phyloP scores from a whole-genome alignment of 148 eudicot genomes.

The Cornus florida region DNA sequence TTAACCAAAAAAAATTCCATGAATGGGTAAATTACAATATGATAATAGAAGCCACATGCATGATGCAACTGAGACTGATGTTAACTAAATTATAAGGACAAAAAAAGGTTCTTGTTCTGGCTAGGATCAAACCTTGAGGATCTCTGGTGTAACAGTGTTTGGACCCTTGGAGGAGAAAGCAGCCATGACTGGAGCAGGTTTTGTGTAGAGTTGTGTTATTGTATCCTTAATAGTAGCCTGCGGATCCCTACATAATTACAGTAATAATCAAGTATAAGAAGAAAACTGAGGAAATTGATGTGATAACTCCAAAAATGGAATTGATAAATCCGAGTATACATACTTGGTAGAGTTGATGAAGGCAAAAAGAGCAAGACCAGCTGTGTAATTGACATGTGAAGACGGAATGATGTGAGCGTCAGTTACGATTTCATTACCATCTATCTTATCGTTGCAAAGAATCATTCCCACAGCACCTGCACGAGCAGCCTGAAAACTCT shows the following conservation, averaged over 20 bases:
- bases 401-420: conserved; percentile 66
- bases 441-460: neutral
- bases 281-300: too few species aligned
- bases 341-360: conserved; percentile 51
- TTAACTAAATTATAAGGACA: too few species aligned
- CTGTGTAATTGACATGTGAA: conserved; percentile 46
- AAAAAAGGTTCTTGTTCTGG: too few species aligned
- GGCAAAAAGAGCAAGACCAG: conserved; percentile 39
- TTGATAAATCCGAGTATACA: neutral
- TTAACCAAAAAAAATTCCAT: neutral
- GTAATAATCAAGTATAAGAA: too few species aligned
- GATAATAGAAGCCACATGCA: too few species aligned
- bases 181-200: conserved; percentile 70
- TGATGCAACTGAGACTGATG: too few species aligned
- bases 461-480: too few species aligned
- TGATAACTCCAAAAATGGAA: conserved; percentile 14
- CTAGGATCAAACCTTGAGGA: conserved; percentile 39
- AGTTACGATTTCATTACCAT: conserved; percentile 38
- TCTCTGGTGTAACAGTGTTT: conserved; percentile 11
- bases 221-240: conserved; percentile 30
- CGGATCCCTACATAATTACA: conserved; percentile 24
- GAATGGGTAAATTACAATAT: neutral
- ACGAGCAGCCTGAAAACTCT: conserved; percentile 13
- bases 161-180: conserved; percentile 74
- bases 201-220: conserved; percentile 7